phyloP scores from a whole-genome alignment of 805 yeast genomes.

The Suhomyces sp. region DNA sequence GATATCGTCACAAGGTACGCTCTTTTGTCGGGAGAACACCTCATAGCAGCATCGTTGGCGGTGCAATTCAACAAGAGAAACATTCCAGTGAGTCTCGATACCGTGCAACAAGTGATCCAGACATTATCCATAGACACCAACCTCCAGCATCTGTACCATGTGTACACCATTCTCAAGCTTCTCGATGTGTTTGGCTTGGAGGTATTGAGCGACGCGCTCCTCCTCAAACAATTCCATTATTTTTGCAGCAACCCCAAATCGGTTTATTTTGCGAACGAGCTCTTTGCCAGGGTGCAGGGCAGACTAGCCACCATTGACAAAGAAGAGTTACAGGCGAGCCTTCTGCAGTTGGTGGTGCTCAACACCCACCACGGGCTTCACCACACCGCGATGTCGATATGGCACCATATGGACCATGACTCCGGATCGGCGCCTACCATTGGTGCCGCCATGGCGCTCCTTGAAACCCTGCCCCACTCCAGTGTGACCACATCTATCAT shows the following conservation, averaged over 20 bases:
- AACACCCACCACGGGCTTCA: constrained; percentile 7
- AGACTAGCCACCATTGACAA: neutral
- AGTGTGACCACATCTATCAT: constrained; percentile 9
- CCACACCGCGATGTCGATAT: constrained; percentile 7
- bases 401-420: constrained; percentile 1
- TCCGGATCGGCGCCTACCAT: neutral
- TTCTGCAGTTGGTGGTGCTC: constrained; percentile 2
- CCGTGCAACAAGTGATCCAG: constrained; percentile 8
- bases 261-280: constrained; percentile 9
- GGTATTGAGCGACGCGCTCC: neutral
- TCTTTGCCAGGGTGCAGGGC: neutral
- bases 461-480: constrained; percentile 3
- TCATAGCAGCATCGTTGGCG: constrained; percentile 20
- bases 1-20: constrained; percentile 16
- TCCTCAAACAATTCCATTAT: constrained; percentile 3
- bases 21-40: constrained; percentile 18
- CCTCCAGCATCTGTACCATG: constrained; percentile 4
- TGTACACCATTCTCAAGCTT: constrained; percentile 7
- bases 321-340: constrained; percentile 1
- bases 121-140: constrained; percentile 11
- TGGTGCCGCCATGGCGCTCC: neutral
- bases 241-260: constrained; percentile 5
- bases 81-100: neutral
- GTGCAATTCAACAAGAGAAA: constrained; percentile 7
- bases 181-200: constrained; percentile 3